These are phyloP conservation scores for Juglanconis juglandina DNA, from an alignment of 2,329 filamentous ascomycete genomes.

Conservation along the genomic window DNA sequence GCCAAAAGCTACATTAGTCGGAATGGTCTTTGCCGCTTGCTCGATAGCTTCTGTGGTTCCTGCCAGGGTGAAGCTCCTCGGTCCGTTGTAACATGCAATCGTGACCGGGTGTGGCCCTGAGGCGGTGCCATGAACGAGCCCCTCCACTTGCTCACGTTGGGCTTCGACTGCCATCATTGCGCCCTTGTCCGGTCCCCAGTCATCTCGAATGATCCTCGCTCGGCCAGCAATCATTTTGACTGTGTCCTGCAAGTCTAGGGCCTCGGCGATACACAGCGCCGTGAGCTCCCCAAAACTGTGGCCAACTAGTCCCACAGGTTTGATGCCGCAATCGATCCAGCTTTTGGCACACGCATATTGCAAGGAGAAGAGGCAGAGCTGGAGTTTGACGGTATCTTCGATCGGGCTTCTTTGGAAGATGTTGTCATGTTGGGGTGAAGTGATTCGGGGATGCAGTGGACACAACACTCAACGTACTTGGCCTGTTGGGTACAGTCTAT, in stretches of 20 bases:
- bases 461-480: too few relatives aligned
- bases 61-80: constrained; percentile 38
- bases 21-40: not conserved
- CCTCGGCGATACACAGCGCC: constrained; percentile 34
- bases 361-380: constrained; percentile 36
- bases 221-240: constrained; percentile 28
- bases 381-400: constrained; percentile 29
- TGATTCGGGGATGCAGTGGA: too few relatives aligned
- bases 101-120: not conserved
- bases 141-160: not conserved
- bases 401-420: too few relatives aligned
- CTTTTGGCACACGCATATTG: constrained; percentile 34
- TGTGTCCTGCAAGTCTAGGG: constrained; percentile 27
- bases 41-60: constrained; percentile 33
- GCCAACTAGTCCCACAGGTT: constrained; percentile 29
- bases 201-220: constrained; percentile 27
- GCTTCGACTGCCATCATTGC: constrained; percentile 35
- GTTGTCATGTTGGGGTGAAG: too few relatives aligned
- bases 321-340: constrained; percentile 36
- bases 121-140: not conserved
- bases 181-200: constrained; percentile 34
- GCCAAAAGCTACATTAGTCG: constrained; percentile 6
- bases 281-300: constrained; percentile 42
- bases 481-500: too few relatives aligned
- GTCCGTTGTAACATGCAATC: constrained; percentile 48